Evolutionary conservation across 768 basidiomycete genomes (phyloP), one percentile per base, ranked within the genome.

Genomic region (Podaxis sp.): DNA sequence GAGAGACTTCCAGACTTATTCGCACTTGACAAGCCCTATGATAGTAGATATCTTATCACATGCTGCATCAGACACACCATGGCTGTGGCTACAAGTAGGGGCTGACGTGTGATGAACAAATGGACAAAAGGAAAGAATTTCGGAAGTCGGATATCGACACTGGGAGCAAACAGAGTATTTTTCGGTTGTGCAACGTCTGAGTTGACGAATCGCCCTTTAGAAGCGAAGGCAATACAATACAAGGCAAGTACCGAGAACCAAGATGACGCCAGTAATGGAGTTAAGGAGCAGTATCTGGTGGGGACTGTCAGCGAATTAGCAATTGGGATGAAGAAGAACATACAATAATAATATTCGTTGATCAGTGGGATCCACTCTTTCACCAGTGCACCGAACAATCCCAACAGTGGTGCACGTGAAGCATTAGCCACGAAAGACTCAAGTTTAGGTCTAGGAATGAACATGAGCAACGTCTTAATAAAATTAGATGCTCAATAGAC

Each of bases 321-420:
- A n/a, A 28, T 44, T 44, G 37, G 53, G 32, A 25, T 25, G 27
- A 36, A 56, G n/a, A 10, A 7, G 40, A 44, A 79, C 92, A 62
- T 68, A 92, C 92, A 94, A 79, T 94, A 94, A 76, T 94, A 88
- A 75, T 94, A 94, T 69, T 91, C 90, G 70, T 94, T 86, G 62
- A 94, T 90, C 70, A 94, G 74, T 18, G 91, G 93, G 64, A 94
- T 85, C 92, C 93, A 94, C 67, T 93, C 91, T 64, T 84, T 87
- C 61, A 91, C 70, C 61, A 94, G 74, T 25, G 86, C 82, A 64
- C 90, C 79, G 42, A 91, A 72, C 51, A 92, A 69, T n/a, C 86
- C 83, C 27, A 94, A 67, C 27, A 93, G 54, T 14, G 91, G 91
- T 48, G 78, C 79, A 59, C 76, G 76, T 2, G 83, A 76, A 18